phyloP scores from a whole-genome alignment of 2,329 filamentous ascomycete genomes.

The Reticulascus tulasneorum region DNA sequence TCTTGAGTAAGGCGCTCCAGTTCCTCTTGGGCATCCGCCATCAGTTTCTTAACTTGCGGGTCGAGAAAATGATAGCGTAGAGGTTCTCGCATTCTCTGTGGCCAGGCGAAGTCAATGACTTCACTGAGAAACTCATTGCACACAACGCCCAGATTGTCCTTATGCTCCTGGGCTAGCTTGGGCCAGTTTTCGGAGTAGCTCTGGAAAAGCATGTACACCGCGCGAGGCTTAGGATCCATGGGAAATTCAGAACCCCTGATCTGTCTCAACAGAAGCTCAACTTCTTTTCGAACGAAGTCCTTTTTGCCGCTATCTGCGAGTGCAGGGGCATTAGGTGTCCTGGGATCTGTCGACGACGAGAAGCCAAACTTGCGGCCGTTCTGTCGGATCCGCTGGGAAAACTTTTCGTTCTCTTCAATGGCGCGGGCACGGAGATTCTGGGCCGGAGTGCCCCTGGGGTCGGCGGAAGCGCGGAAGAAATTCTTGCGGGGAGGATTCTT shows the following conservation, averaged over 20 bases:
- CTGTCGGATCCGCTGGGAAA: slow-evolving; percentile 43
- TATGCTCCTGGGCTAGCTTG: slow-evolving; percentile 48
- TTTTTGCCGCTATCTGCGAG: slow-evolving; percentile 36
- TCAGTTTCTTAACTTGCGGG: slow-evolving; percentile 41
- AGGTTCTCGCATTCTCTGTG: slow-evolving; percentile 46
- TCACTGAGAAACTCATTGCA: slow-evolving; percentile 51
- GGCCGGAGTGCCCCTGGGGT: slow-evolving; percentile 45
- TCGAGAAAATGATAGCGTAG: slow-evolving; percentile 46
- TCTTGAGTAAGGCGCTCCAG: slow-evolving; percentile 43
- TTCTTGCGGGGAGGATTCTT: slow-evolving; percentile 49
- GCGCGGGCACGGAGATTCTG: slow-evolving; percentile 49
- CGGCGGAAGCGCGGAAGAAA: slow-evolving; percentile 47
- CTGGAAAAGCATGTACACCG: slow-evolving; percentile 51
- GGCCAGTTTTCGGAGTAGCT: slow-evolving; percentile 51
- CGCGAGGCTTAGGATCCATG: slow-evolving; percentile 48
- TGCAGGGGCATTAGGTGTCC: slow-evolving; percentile 18
- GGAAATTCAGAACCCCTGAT: slow-evolving; percentile 50
- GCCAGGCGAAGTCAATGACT: slow-evolving; percentile 48
- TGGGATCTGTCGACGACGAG: slow-evolving; percentile 16
- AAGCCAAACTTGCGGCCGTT: slow-evolving; percentile 48
- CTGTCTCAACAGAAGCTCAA: slow-evolving; percentile 45
- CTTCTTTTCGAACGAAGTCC: slow-evolving; percentile 44
- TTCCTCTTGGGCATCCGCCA: slow-evolving; percentile 43
- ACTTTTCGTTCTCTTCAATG: slow-evolving; percentile 48
- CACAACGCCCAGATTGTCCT: slow-evolving; percentile 50